phyloP scores from a whole-genome alignment of 257 asterid species.

The Fraxinus americana region DNA sequence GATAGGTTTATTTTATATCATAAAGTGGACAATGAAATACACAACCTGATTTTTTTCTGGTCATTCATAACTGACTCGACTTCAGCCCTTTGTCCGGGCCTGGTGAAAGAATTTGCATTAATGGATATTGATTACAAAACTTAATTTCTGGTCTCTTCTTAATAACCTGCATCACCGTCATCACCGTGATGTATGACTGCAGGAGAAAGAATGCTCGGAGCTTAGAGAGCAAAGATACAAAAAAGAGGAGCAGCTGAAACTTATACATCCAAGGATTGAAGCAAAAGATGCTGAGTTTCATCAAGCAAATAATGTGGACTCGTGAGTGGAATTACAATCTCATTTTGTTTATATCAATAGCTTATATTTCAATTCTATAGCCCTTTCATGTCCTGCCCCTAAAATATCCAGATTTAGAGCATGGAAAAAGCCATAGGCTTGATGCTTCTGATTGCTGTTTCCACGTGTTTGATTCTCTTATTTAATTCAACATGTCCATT shows the following conservation, averaged over 20 bases:
- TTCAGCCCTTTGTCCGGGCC: slow-evolving; percentile 1
- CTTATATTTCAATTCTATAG: slow-evolving; percentile 4
- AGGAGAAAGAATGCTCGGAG: slow-evolving; percentile 70
- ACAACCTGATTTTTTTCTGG: not conserved
- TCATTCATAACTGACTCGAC: not conserved
- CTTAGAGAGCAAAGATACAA: slow-evolving; percentile 55
- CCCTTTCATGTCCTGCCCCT: not conserved
- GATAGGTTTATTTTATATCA: not conserved
- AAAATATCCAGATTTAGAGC: slow-evolving; percentile 6
- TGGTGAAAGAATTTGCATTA: not conserved
- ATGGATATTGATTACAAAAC: not conserved
- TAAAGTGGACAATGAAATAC: not conserved
- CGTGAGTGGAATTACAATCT: slow-evolving; percentile 46
- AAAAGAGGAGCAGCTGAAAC: slow-evolving; percentile 58
- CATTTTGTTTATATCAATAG: not conserved
- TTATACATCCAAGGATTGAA: slow-evolving; percentile 36
- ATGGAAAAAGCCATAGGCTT: not conserved
- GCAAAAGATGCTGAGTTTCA: slow-evolving; percentile 41
- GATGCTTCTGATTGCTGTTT: slow-evolving; percentile 2
- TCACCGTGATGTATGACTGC: slow-evolving; percentile 31
- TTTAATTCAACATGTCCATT: not conserved
- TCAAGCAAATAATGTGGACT: slow-evolving; percentile 33
- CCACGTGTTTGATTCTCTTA: slow-evolving; percentile 18
- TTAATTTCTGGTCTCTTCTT: slow-evolving; percentile 5
- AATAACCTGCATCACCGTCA: slow-evolving; percentile 18